phyloP scores from a whole-genome alignment of 257 asterid species.

The Ehretia macrophylla region DNA sequence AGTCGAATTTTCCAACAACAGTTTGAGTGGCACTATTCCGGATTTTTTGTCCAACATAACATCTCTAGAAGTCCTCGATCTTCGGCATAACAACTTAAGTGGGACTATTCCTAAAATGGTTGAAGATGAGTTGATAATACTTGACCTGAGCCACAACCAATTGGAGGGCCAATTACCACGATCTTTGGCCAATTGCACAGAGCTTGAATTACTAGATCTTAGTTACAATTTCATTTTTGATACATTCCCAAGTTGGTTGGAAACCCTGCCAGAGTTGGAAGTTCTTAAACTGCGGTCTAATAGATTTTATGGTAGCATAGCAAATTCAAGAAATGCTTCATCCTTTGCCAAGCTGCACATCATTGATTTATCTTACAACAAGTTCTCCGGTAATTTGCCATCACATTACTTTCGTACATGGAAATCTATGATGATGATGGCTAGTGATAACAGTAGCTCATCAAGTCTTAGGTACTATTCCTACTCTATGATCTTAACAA shows the following conservation, averaged over 20 bases:
- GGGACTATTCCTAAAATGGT: neutral
- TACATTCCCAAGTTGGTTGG: neutral
- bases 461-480: too few relatives aligned
- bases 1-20: neutral
- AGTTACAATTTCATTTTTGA: neutral
- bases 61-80: neutral
- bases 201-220: neutral
- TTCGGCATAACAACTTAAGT: neutral
- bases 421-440: neutral
- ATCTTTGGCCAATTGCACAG: neutral
- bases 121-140: neutral
- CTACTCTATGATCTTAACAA: neutral
- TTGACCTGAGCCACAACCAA: neutral
- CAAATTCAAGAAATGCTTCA: neutral
- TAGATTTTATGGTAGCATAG: neutral
- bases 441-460: too few relatives aligned
- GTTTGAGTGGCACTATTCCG: neutral
- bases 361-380: neutral
- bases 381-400: neutral
- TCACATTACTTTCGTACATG: neutral
- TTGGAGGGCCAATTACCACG: neutral
- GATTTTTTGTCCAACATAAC: neutral
- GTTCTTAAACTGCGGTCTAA: neutral
- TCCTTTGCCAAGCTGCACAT: neutral
- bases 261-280: neutral